These are phyloP conservation scores for Ramaria rubella DNA, from an alignment of 768 basidiomycete species.

Conservation along the genomic window DNA sequence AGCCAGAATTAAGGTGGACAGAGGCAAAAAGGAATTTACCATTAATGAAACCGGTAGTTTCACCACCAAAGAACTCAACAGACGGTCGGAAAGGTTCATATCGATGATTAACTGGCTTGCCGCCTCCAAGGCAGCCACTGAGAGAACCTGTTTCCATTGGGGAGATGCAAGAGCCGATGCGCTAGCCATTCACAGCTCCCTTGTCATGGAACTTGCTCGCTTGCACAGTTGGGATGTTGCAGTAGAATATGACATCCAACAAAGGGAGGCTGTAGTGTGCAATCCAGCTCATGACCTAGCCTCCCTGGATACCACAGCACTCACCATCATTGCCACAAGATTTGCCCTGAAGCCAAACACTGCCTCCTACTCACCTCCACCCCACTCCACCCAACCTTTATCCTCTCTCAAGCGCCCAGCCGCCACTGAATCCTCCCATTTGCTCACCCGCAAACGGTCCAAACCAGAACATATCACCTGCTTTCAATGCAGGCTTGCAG, in stretches of 20 bases:
- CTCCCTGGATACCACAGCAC: neutral
- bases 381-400: no score
- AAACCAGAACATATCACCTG: constrained; percentile 14
- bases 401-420: neutral
- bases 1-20: constrained; percentile 12
- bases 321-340: neutral
- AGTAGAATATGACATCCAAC: neutral
- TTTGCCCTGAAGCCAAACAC: no score
- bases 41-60: constrained; percentile 10
- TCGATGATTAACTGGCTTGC: neutral
- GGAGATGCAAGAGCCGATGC: neutral
- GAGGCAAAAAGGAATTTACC: constrained; percentile 17
- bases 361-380: no score
- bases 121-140: neutral
- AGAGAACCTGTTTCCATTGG: neutral
- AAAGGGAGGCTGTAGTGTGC: neutral
- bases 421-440: neutral
- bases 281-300: neutral
- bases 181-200: neutral
- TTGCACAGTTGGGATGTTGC: neutral
- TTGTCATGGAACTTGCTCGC: neutral
- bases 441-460: neutral
- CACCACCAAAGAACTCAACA: constrained; percentile 16
- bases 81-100: constrained; percentile 16
- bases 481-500: constrained; percentile 24